Evolutionary conservation across 2,329 filamentous ascomycete genomes (phyloP).

Genomic region (Exophiala calicioides): DNA sequence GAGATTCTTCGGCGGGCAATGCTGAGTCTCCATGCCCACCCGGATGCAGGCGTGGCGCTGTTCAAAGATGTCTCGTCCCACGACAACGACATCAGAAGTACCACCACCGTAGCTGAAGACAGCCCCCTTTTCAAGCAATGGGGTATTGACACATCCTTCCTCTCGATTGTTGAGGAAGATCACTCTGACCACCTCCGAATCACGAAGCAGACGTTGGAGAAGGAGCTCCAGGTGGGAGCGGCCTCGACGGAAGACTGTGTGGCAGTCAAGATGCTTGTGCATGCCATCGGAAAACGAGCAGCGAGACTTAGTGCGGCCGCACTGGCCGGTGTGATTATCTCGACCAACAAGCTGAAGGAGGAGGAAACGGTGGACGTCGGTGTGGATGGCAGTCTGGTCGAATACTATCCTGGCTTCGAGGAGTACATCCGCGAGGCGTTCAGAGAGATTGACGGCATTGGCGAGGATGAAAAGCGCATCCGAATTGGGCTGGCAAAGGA

Average conservation of each 20-base stretch:
- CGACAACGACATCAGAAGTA: conserved; percentile 66
- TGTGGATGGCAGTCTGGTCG: conserved; percentile 90
- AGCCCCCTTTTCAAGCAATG: conserved; percentile 75
- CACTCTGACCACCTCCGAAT: conserved; percentile 69
- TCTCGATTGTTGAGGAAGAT: conserved; percentile 84
- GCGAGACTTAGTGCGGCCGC: conserved; percentile 86
- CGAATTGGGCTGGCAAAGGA: conserved; percentile 97
- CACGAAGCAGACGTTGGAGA: conserved; percentile 76
- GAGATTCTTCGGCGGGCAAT: conserved; percentile 84
- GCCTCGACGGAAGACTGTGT: conserved; percentile 81
- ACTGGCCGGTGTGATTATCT: conserved; percentile 78
- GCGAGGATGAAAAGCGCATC: conserved; percentile 79
- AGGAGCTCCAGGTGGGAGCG: conserved; percentile 72
- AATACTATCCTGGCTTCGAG: conserved; percentile 93
- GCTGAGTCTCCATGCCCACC: conserved; percentile 62
- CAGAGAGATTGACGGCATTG: conserved; percentile 73
- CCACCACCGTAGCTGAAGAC: conserved; percentile 65
- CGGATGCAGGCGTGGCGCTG: conserved; percentile 65
- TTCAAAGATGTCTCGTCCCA: conserved; percentile 76
- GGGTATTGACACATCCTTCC: conserved; percentile 87
- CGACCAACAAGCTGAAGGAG: conserved; percentile 70
- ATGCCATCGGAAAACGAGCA: conserved; percentile 82
- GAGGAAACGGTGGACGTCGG: conserved; percentile 82
- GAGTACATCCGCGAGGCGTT: conserved; percentile 84
- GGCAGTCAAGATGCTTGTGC: conserved; percentile 79